phyloP scores from a whole-genome alignment of 371 early-diverging fungal species.

The Lichtheimia corymbifera region DNA sequence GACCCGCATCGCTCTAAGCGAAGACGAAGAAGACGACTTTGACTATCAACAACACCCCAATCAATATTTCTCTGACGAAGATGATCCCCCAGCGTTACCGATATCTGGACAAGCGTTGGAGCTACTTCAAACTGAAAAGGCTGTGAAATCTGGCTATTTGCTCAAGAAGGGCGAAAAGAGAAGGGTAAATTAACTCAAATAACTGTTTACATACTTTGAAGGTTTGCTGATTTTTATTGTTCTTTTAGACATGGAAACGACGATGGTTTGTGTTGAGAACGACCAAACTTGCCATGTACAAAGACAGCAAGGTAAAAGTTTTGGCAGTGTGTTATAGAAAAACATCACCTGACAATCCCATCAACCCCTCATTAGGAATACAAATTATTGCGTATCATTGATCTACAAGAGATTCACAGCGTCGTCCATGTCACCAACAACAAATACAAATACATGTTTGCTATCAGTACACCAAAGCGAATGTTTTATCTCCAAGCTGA shows the following conservation, averaged over 20 bases:
- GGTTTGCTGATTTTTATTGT: not conserved
- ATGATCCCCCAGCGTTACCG: slow-evolving; percentile 45
- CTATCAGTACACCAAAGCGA: slow-evolving; percentile 72
- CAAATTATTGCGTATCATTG: slow-evolving; percentile 74
- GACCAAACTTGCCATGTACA: slow-evolving; percentile 80
- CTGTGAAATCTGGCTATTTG: slow-evolving; percentile 68
- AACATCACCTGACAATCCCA: slow-evolving; percentile 1
- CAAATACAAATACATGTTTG: slow-evolving; percentile 70
- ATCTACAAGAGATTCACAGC: slow-evolving; percentile 72
- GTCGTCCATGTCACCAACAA: slow-evolving; percentile 75
- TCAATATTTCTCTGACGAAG: slow-evolving; percentile 47
- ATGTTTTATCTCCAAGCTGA: slow-evolving; percentile 77
- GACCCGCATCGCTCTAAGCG: slow-evolving; percentile 38
- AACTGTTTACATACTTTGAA: not conserved
- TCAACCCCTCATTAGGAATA: slow-evolving; percentile 62
- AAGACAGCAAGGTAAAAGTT: slow-evolving; percentile 72
- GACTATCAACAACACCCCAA: slow-evolving; percentile 5
- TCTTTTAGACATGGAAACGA: slow-evolving; percentile 76
- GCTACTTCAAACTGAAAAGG: slow-evolving; percentile 65
- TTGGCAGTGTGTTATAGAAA: not conserved
- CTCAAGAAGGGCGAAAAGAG: slow-evolving; percentile 80
- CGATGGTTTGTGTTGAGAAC: slow-evolving; percentile 86
- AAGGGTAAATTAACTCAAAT: slow-evolving; percentile 47
- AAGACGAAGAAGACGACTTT: slow-evolving; percentile 44
- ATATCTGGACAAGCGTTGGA: slow-evolving; percentile 52